These are phyloP conservation scores for Lumnitzera littorea DNA, from an alignment of 345 rosid species.

Conservation along the genomic window DNA sequence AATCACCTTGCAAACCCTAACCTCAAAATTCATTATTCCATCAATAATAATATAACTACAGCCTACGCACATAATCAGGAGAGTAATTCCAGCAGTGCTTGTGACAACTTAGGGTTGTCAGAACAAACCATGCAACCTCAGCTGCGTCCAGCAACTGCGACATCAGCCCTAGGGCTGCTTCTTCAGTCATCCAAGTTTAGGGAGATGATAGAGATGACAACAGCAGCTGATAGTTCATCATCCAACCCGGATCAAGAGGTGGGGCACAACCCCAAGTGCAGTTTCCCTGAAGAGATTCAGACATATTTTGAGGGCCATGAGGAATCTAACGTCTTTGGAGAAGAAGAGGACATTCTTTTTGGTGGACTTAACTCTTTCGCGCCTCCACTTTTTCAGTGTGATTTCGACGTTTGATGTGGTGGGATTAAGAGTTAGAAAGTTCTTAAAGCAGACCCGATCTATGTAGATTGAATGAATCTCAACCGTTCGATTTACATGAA, in stretches of 20 bases:
- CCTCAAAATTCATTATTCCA: conserved; percentile 11
- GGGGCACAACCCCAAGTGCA: conserved; percentile 25
- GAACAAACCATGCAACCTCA: conserved; percentile 3
- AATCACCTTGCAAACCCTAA: conserved; percentile 8
- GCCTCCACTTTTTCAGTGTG: conserved; percentile 40
- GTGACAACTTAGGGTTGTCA: too few species aligned
- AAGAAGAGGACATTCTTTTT: conserved; percentile 47
- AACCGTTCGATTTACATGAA: background rate
- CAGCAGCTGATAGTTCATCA: conserved; percentile 19
- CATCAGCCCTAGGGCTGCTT: conserved; percentile 59
- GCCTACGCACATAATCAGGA: background rate
- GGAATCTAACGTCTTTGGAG: conserved; percentile 35
- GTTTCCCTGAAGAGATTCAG: conserved; percentile 71
- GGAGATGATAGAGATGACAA: conserved; percentile 60
- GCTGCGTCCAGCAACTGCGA: conserved; percentile 23
- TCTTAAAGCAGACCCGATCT: background rate
- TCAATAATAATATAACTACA: conserved; percentile 5
- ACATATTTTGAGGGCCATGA: conserved; percentile 64
- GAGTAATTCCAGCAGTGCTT: background rate
- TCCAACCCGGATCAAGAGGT: conserved; percentile 21
- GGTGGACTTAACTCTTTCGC: conserved; percentile 45
- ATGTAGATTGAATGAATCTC: background rate
- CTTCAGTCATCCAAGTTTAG: conserved; percentile 59
- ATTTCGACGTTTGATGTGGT: conserved; percentile 22
- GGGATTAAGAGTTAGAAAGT: background rate